Evolutionary conservation across 805 yeast genomes (phyloP), one percentile per base, ranked within the genome.

Genomic region (Brettanomyces naardenensis): DNA sequence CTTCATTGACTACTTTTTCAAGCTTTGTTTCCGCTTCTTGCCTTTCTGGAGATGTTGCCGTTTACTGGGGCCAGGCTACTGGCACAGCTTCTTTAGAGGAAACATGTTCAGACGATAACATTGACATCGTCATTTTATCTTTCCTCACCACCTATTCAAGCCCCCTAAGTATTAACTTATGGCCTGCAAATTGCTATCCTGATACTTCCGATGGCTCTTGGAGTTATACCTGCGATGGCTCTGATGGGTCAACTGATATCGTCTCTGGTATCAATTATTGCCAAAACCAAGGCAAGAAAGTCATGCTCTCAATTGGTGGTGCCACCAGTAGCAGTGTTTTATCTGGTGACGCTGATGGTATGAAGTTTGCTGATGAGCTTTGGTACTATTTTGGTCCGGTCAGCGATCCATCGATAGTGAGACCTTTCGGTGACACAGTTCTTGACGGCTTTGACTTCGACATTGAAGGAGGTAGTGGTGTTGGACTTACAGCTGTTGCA

Each of bases 401-500:
- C 25, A 47, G 73, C 5, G 49, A 69, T 20, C 32, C 36, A 9
- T 30, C 43, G 5, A 42, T 39, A 23, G 61, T 62, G 38, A 61
- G 76, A 51, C 77, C 78, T 20, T 86, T 87, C 55, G 94, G 83
- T 33, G 75, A 70, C 48, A 67, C 89, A 6, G 72, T 87, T 33
- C 64, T 84, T 23, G 95, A 90, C 53, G 96, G 96, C 1, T 88
- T 89, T 54, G 79, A 84, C 49, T 69, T 75, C 44, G 95, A 88
- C 54, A 64, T 77, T 45, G 89, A 85, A 56, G 70, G 75, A 54
- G 67, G 65, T 37, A 58, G 67, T 40, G 67, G 70, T 36, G 63
- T 66, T 1, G 95, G 95, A n/a, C 82, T 80, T 52, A 72, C 75
- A 27, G 73, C 80, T 13, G 58, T 81, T 37, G 83, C 75, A 11